A percentile compares a stretch with the other conserved stretches of the same genome.
Evolutionary conservation across 257 asterid genomes (phyloP).

Genomic region (Fraxinus excelsior): DNA sequence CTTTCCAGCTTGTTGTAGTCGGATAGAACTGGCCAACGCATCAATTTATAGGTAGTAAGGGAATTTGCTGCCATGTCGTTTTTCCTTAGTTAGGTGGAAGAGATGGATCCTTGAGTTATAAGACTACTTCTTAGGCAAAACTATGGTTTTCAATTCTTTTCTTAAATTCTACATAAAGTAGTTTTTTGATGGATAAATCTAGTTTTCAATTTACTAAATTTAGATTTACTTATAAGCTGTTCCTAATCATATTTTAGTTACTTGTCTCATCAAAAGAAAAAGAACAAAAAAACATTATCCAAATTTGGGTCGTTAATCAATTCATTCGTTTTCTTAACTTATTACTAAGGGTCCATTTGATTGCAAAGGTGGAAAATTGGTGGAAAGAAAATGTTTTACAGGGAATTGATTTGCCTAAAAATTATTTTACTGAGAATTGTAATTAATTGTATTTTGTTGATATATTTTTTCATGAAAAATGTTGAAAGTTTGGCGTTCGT

Average conservation of each 20-base stretch:
- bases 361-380: too few species aligned
- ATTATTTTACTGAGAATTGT: too few species aligned
- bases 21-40: slow-evolving; percentile 45
- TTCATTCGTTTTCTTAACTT: not conserved
- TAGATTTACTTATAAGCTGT: not conserved
- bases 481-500: too few species aligned
- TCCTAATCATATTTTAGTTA: not conserved
- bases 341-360: too few species aligned
- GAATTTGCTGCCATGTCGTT: slow-evolving; percentile 56
- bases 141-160: slow-evolving; percentile 21
- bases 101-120: slow-evolving; percentile 42
- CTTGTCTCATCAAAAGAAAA: not conserved
- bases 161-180: slow-evolving; percentile 38
- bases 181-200: not conserved
- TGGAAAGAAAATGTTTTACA: too few species aligned
- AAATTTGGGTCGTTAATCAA: too few species aligned
- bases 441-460: too few species aligned
- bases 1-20: slow-evolving; percentile 32
- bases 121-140: slow-evolving; percentile 22
- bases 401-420: too few species aligned
- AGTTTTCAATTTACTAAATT: not conserved
- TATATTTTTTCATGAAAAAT: too few species aligned
- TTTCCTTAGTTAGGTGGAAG: slow-evolving; percentile 68
- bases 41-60: slow-evolving; percentile 44
- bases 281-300: too few species aligned